These are phyloP conservation scores for Carpediemonas membranifera DNA, from an alignment of 78 protist genomes.

Conservation along the genomic window DNA sequence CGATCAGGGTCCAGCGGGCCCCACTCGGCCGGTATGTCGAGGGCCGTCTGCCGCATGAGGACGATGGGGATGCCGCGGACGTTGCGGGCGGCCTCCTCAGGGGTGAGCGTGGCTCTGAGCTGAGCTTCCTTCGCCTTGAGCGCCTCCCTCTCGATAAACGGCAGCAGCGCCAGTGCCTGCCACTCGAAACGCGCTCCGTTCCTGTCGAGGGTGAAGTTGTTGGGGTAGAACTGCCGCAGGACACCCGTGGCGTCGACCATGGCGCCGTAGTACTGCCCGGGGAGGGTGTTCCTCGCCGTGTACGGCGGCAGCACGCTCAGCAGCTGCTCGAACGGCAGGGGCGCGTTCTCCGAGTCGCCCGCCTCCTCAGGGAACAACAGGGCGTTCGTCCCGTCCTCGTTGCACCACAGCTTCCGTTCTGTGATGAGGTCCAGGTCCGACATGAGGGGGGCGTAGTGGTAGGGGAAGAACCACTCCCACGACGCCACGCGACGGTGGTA, in stretches of 20 bases:
- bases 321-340: constrained; percentile 89
- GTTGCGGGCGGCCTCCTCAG: no score
- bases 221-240: constrained; percentile 50
- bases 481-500: constrained; percentile 81
- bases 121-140: no score
- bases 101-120: no score
- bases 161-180: constrained; percentile 76
- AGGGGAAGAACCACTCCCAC: constrained; percentile 93
- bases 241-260: not conserved
- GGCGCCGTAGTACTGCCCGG: no score
- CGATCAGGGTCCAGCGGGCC: no score
- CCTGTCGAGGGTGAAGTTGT: constrained; percentile 49
- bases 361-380: not conserved
- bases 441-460: constrained; percentile 86
- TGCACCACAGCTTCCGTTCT: not conserved
- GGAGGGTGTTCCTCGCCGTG: not conserved
- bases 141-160: no score
- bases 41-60: no score
- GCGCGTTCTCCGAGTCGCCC: constrained; percentile 11
- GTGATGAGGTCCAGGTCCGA: constrained; percentile 32
- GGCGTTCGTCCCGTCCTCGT: not conserved
- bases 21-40: no score
- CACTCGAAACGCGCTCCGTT: constrained; percentile 64
- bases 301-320: constrained; percentile 82
- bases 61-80: no score